Evolutionary conservation across 1,284 basidiomycete species (phyloP).

Genomic region (Ganoderma lingzhi): DNA sequence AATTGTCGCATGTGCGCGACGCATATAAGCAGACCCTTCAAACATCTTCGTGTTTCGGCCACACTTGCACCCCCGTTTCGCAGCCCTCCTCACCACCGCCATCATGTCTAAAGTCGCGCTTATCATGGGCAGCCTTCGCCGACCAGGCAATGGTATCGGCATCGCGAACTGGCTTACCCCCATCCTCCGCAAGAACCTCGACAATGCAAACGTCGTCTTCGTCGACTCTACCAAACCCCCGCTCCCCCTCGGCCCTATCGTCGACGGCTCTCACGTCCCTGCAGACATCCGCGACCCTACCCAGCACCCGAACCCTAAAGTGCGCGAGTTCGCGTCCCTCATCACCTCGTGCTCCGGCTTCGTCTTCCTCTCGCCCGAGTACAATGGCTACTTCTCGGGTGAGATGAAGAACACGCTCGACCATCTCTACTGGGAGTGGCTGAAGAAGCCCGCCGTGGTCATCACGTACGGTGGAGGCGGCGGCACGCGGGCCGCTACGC

Average conservation of each 20-base stretch:
- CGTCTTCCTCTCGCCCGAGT: constrained; percentile 41
- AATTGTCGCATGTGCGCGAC: background rate
- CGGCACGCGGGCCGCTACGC: constrained; percentile 30
- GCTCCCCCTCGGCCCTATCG: constrained; percentile 39
- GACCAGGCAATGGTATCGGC: constrained; percentile 38
- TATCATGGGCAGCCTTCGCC: constrained; percentile 40
- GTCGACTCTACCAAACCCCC: constrained; percentile 37
- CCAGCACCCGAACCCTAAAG: constrained; percentile 34
- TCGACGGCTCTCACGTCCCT: constrained; percentile 38
- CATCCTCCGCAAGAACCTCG: constrained; percentile 34
- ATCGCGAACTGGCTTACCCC: constrained; percentile 39
- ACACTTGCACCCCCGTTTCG: background rate
- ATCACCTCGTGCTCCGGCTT: constrained; percentile 37
- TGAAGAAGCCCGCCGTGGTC: constrained; percentile 38
- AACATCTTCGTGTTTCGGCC: background rate
- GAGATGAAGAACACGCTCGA: constrained; percentile 44
- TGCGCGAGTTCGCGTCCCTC: constrained; percentile 40
- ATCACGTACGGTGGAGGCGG: constrained; percentile 41
- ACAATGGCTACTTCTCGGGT: constrained; percentile 42
- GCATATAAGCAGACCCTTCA: background rate
- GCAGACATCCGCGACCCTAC: constrained; percentile 37
- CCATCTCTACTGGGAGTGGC: constrained; percentile 43
- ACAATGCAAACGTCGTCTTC: constrained; percentile 32
- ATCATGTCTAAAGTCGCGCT: constrained; percentile 37
- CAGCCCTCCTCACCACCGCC: background rate